These are phyloP conservation scores for Dioszegia aurantiaca DNA, from an alignment of 768 basidiomycete species.

Conservation along the genomic window DNA sequence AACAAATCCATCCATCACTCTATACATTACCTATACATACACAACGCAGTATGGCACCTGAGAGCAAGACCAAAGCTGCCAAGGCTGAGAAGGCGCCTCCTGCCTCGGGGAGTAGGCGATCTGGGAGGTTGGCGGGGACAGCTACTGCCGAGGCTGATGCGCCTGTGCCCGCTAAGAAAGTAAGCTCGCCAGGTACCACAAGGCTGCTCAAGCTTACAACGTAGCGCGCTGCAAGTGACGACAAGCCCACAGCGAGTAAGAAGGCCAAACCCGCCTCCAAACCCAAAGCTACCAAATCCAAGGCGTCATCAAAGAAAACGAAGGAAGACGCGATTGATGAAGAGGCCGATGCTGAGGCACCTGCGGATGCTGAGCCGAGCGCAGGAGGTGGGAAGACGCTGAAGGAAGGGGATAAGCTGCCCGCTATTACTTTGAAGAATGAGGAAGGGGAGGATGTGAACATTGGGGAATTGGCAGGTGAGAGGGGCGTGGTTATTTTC, in stretches of 20 bases:
- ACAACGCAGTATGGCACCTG: conserved; percentile 15
- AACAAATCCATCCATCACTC: background rate
- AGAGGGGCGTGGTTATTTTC: conserved; percentile 70
- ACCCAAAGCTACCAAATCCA: conserved; percentile 16
- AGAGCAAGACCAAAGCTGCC: conserved; percentile 3
- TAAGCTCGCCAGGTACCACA: background rate
- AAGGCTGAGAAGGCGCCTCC: conserved; percentile 11
- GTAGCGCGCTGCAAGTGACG: conserved; percentile 12
- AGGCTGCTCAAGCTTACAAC: background rate
- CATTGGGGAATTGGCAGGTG: conserved; percentile 60
- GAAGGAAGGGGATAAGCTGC: conserved; percentile 72
- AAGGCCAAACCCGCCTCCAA: conserved; percentile 26
- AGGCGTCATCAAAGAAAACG: conserved; percentile 29
- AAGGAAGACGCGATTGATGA: conserved; percentile 5
- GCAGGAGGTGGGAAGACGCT: conserved; percentile 50
- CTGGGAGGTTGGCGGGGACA: conserved; percentile 21
- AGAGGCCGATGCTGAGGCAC: conserved; percentile 39
- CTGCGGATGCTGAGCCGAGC: conserved; percentile 29
- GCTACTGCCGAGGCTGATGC: background rate
- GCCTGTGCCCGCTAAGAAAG: background rate
- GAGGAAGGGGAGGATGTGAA: conserved; percentile 79
- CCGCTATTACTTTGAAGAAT: conserved; percentile 72
- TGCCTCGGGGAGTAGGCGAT: conserved; percentile 17
- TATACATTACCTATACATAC: conserved; percentile 2
- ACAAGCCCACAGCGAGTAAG: conserved; percentile 12